Evolutionary conservation across 768 basidiomycete species (phyloP), one percentile per base, ranked within the genome.

Genomic region (Auricularia sp.): DNA sequence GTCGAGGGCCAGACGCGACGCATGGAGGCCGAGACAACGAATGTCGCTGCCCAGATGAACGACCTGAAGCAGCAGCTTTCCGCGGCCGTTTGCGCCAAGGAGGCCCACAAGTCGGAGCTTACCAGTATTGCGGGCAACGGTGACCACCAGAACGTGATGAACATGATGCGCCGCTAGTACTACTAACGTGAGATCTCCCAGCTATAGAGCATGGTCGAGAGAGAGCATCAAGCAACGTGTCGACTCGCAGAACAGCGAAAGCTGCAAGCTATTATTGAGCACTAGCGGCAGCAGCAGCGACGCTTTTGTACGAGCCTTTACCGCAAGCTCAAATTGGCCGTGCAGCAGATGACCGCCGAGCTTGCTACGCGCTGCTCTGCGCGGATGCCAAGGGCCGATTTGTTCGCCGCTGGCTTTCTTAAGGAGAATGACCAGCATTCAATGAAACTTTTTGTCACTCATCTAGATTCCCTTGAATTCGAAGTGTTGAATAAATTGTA

Each of bases 181-280:
- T 84, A 87, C 67, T 66, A 78, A 12, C 81, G 82, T n/a, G n/a
- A n/a, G 23, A 86, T 91, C 62, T 72, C 81, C 1, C 81, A 86
- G 60, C 76, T 91, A 3, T 85, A 91, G 71, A 76, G 75, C 35
- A 83, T 85, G 65, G 74, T 89, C 3, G 80, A 83, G 51, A 84
- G 73, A 80, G 2, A 80, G 79, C 67, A 85, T 88, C 68, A 83
- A 80, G 68, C 83, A 84, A 42, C 83, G 80, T 56, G 80, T 89
- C 36, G 84, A 85, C 68, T 81, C 80, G 16, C 87, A 89, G 63
- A 87, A 88, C 69, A 81, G 81, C n/a, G 88, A 90, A 66, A 81
- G 90, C 51, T 83, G 87, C 3, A 78, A 82, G n/a, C 77, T 89
- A 23, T 82, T 90, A 62, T 77, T 82, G 75, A 77, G 77, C 56